phyloP scores from a whole-genome alignment of 2,329 filamentous ascomycete genomes.

The Dendrostoma leiphaemia region DNA sequence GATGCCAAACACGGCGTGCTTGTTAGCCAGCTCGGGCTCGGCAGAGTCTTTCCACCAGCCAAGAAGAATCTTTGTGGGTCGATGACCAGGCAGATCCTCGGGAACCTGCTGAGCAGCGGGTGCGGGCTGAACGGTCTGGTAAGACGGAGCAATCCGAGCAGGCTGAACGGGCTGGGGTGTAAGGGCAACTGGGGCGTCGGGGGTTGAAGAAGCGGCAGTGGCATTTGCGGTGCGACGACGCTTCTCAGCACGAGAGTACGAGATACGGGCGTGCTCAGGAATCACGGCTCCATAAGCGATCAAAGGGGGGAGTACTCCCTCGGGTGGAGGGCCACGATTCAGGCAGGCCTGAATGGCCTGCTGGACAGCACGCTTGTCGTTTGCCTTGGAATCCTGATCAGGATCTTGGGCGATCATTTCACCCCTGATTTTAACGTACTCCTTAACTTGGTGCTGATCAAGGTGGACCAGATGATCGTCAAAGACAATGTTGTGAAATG shows the following conservation, averaged over 20 bases:
- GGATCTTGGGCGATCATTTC: slow-evolving; percentile 34
- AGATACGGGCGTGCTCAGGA: slow-evolving; percentile 39
- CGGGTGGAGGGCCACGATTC: slow-evolving; percentile 38
- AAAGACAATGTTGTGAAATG: slow-evolving; percentile 60
- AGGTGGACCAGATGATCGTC: slow-evolving; percentile 54
- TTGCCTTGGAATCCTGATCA: slow-evolving; percentile 35
- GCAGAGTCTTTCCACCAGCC: slow-evolving; percentile 59
- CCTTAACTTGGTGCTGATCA: slow-evolving; percentile 58
- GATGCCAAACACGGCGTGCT: slow-evolving; percentile 63
- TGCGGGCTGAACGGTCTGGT: background rate
- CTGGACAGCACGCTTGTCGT: slow-evolving; percentile 42
- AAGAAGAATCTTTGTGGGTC: slow-evolving; percentile 56
- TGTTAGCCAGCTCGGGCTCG: slow-evolving; percentile 44
- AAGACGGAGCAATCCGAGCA: background rate
- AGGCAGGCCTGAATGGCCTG: slow-evolving; percentile 46
- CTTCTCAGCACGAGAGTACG: slow-evolving; percentile 40
- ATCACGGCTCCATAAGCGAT: slow-evolving; percentile 52
- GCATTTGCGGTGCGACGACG: slow-evolving; percentile 41
- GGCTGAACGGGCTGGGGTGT: slow-evolving; percentile 1
- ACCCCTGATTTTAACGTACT: slow-evolving; percentile 57
- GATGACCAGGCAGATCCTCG: slow-evolving; percentile 48
- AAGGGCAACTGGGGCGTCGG: background rate
- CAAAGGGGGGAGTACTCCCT: slow-evolving; percentile 38
- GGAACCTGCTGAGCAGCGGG: slow-evolving; percentile 18
- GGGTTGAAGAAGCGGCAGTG: background rate